Conservation (phyloP, 345 rosid species). For the Populus euphratica region DNA sequence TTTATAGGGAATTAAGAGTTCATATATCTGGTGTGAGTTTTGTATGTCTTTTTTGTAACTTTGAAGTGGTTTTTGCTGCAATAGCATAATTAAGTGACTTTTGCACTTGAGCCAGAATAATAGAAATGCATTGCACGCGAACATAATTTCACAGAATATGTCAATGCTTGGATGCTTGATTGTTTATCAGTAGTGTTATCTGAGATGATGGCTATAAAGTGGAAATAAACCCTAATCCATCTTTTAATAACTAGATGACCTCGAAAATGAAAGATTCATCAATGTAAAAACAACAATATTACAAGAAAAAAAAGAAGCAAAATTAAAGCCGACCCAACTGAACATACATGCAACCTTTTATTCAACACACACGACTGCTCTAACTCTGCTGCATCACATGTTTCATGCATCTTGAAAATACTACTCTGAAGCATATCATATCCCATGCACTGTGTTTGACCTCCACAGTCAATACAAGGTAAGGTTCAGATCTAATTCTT, state of each 20-base stretch:
- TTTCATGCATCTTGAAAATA: not conserved
- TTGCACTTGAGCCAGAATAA: not conserved
- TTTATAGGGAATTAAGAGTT: not conserved
- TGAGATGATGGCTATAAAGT: not conserved
- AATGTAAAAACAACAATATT: not conserved
- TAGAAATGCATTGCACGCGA: not conserved
- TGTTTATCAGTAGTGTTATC: not conserved
- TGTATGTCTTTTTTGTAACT: not conserved
- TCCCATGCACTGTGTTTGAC: not conserved
- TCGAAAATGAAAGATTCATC: not conserved
- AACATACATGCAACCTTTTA: not conserved
- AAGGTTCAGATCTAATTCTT: conserved; percentile 6
- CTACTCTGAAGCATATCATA: not conserved
- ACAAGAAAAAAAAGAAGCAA: not conserved
- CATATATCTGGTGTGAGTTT: not conserved
- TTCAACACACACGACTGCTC: not conserved
- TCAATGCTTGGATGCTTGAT: not conserved
- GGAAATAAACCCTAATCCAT: not conserved
- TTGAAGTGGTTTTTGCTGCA: not conserved
- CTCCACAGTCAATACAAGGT: not conserved
- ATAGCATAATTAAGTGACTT: not conserved
- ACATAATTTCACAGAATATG: not conserved
- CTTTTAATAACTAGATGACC: not conserved
- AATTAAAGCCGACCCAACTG: not conserved
- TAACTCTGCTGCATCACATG: not conserved